Conservation (phyloP, 2,329 filamentous ascomycete species). For the Diaporthe aspalathi region DNA sequence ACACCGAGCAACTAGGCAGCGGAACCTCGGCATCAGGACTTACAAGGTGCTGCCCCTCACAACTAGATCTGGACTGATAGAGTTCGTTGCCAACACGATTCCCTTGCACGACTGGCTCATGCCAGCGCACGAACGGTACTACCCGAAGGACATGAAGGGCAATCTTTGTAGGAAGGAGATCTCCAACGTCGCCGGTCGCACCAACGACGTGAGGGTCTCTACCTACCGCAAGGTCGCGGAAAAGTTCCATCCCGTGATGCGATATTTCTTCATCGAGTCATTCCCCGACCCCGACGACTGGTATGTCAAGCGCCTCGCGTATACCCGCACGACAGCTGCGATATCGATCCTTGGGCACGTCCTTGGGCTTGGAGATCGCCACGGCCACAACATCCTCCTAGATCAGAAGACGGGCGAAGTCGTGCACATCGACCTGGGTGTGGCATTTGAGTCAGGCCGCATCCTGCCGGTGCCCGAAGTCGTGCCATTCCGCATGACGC, state of each 20-base stretch:
- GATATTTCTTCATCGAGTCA: slow-evolving; percentile 96
- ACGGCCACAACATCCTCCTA: slow-evolving; percentile 96
- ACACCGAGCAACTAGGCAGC: slow-evolving; percentile 87
- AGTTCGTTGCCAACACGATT: slow-evolving; percentile 94
- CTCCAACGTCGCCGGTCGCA: slow-evolving; percentile 74
- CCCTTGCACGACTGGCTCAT: slow-evolving; percentile 92
- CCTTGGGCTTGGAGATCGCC: slow-evolving; percentile 90
- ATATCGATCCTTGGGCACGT: slow-evolving; percentile 96
- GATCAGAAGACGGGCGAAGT: slow-evolving; percentile 92
- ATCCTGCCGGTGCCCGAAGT: slow-evolving; percentile 96
- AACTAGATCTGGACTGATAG: slow-evolving; percentile 87
- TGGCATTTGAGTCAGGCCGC: slow-evolving; percentile 96
- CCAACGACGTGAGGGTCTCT: slow-evolving; percentile 76
- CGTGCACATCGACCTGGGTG: slow-evolving; percentile 95
- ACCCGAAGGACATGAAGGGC: slow-evolving; percentile 84
- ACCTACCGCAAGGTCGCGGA: slow-evolving; percentile 83
- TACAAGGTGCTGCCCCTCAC: slow-evolving; percentile 97
- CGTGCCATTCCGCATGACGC: slow-evolving; percentile 92
- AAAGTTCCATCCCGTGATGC: slow-evolving; percentile 91
- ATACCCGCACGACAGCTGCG: slow-evolving; percentile 91
- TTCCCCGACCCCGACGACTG: slow-evolving; percentile 96
- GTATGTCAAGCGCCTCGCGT: slow-evolving; percentile 90
- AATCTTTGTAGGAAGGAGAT: slow-evolving; percentile 84
- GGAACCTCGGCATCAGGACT: slow-evolving; percentile 89
- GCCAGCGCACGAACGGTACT: slow-evolving; percentile 88